Evolutionary conservation across 2,329 filamentous ascomycete species (phyloP), one percentile per base, ranked within the genome.

Genomic region (Coniochaeta ligniaria): DNA sequence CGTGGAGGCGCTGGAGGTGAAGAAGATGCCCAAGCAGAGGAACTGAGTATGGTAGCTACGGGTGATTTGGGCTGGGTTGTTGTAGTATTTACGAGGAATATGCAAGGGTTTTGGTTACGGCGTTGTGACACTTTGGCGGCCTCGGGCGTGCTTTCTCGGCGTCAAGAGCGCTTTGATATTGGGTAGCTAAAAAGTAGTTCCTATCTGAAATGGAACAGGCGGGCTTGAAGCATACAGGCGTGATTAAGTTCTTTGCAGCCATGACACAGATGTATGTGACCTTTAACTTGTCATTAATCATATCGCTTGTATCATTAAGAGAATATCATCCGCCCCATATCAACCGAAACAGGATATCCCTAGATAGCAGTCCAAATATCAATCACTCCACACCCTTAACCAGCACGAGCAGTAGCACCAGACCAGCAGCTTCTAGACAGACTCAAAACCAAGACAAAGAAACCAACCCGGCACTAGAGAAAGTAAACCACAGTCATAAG

Each of bases 1-100:
- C 70, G 73, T 97, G 45, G 94, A 97, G 69, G 87, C 82, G 20
- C 71, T 96, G 67, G 91, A 92, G 69, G 89, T 91, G 62, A 90
- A 85, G 77, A 96, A 91, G 75, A 64, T 75, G 67, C 72, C 73
- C 9, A 74, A 73, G 63, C 47, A 52, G 47, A 31, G 47, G 24
- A n/a, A 17, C 11, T 52, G 22, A 31, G 16, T 2, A 20, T 6
- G 2, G 43, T 31, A n/a, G 17, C 16, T 41, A 41, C 17, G 16
- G 35, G 35, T 50, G 5, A 28, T n/a, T 14, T 26, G 24, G 45
- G 22, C 3, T 17, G 24, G 47, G 22, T 28, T 28, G 43, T 22
- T 52, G 47, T 26, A 52, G 47, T 24, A 52, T 52, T 47, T 47
- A 16, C 12, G 20, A 17, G 47, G 47, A 5, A 11, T 52, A 6